Evolutionary conservation across 192 early-diverging fungal species (phyloP).

Genomic region (Coemansia pectinata): DNA sequence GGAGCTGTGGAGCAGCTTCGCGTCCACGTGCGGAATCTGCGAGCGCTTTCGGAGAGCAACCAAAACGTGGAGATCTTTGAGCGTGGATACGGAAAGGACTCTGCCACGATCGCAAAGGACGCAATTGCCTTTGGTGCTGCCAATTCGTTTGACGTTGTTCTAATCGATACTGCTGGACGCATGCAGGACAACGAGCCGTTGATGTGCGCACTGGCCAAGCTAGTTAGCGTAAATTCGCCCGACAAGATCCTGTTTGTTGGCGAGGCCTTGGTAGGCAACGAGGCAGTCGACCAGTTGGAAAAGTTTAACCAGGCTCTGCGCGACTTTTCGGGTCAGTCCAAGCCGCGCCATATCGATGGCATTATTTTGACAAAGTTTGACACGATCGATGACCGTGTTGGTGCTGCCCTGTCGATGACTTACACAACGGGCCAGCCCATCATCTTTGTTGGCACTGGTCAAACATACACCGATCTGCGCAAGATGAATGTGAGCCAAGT

Average conservation of each 20-base stretch:
- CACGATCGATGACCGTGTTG: constrained; percentile 95
- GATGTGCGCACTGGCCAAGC: constrained; percentile 94
- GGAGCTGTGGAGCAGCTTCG: constrained; percentile 96
- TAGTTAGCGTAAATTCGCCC: constrained; percentile 86
- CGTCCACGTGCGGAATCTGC: constrained; percentile 86
- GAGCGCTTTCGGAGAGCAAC: constrained; percentile 64
- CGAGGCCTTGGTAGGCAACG: constrained; percentile 95
- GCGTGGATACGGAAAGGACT: constrained; percentile 95
- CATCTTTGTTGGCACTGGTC: constrained; percentile 95
- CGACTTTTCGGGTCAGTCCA: constrained; percentile 79
- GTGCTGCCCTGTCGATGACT: constrained; percentile 94
- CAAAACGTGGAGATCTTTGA: constrained; percentile 86
- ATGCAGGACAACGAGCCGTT: constrained; percentile 99
- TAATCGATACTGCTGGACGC: constrained; percentile 95
- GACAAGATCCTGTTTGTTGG: constrained; percentile 99
- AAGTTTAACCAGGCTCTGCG: constrained; percentile 95
- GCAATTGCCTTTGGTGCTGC: constrained; percentile 78
- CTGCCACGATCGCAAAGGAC: constrained; percentile 93
- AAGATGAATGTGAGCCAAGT: constrained; percentile 81
- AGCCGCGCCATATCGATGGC: constrained; percentile 91
- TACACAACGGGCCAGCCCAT: constrained; percentile 95
- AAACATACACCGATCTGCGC: constrained; percentile 94
- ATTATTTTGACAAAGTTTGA: constrained; percentile 97
- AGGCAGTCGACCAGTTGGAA: constrained; percentile 92
- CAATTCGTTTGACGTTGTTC: constrained; percentile 83